Evolutionary conservation across 2,329 filamentous ascomycete genomes (phyloP).

Genomic region (Cercospora sp.): DNA sequence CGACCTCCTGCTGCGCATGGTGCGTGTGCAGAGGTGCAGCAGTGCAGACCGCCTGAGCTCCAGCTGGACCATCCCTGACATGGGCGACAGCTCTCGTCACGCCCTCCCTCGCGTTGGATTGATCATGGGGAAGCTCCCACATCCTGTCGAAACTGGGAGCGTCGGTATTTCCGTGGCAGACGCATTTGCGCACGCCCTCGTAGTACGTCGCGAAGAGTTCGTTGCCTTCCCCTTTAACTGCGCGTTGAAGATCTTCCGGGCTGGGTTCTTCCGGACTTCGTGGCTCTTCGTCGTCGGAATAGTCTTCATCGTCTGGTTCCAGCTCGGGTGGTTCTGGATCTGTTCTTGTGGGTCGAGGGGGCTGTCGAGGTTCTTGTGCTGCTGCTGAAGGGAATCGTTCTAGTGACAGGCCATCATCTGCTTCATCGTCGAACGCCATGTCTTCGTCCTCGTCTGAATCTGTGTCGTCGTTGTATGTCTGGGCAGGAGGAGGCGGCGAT

Average conservation of each 20-base stretch:
- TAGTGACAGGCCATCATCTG: constrained; percentile 32
- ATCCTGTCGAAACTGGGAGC: constrained; percentile 33
- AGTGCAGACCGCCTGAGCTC: constrained; percentile 15
- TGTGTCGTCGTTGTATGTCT: constrained; percentile 24
- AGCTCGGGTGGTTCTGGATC: constrained; percentile 30
- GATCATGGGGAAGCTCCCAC: constrained; percentile 35
- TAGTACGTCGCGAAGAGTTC: constrained; percentile 32
- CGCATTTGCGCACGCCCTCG: constrained; percentile 34
- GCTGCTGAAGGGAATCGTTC: constrained; percentile 35
- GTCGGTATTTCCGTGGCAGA: constrained; percentile 34
- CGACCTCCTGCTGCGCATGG: neutral
- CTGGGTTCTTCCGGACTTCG: constrained; percentile 34
- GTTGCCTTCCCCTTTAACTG: constrained; percentile 32
- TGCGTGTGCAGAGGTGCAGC: constrained; percentile 6
- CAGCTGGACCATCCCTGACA: constrained; percentile 19
- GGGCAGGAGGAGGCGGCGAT: constrained; percentile 30
- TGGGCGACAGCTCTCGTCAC: constrained; percentile 34
- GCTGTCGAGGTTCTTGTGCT: constrained; percentile 22
- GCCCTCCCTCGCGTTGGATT: constrained; percentile 24
- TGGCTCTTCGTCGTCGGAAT: constrained; percentile 34
- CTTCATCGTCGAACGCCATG: constrained; percentile 30
- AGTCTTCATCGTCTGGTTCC: constrained; percentile 28
- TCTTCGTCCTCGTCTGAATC: constrained; percentile 26
- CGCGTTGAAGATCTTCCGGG: constrained; percentile 28
- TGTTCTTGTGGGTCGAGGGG: constrained; percentile 15